phyloP scores from a whole-genome alignment of 768 basidiomycete species.

The Naematelia encephala region DNA sequence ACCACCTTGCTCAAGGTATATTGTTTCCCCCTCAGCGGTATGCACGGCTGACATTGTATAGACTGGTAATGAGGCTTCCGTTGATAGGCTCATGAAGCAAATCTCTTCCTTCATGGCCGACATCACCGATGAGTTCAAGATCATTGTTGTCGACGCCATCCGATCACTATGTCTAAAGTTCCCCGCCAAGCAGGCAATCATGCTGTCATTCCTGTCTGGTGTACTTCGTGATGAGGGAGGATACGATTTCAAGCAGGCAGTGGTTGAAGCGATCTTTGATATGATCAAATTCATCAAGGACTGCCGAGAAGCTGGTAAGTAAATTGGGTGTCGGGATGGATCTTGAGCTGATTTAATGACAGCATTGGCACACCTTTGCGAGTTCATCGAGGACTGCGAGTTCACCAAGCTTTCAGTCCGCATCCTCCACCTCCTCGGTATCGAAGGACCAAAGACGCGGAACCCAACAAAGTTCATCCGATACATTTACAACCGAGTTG shows the following conservation, averaged over 20 bases:
- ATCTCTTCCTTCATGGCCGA: constrained; percentile 98
- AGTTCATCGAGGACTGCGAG: constrained; percentile 99
- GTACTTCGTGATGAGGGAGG: constrained; percentile 97
- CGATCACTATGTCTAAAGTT: constrained; percentile 98
- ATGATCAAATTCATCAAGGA: constrained; percentile 98
- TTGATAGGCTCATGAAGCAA: constrained; percentile 98
- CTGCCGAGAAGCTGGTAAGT: constrained; percentile 77
- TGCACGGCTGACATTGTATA: constrained; percentile 42
- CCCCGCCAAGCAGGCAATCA: constrained; percentile 90
- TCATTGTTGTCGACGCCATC: constrained; percentile 98
- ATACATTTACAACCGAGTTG: constrained; percentile 99
- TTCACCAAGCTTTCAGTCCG: constrained; percentile 98
- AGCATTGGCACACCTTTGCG: constrained; percentile 94
- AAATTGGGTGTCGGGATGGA: too few relatives aligned
- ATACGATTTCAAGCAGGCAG: constrained; percentile 98
- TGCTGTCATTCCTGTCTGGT: constrained; percentile 95
- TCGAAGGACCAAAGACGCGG: constrained; percentile 93
- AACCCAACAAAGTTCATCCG: constrained; percentile 98
- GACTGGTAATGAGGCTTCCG: constrained; percentile 98
- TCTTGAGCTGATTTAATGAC: not conserved
- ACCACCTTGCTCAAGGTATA: constrained; percentile 91
- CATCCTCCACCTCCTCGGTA: constrained; percentile 87
- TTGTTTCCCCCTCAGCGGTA: not conserved
- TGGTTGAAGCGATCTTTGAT: constrained; percentile 99
- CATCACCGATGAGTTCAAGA: constrained; percentile 99